phyloP scores from a whole-genome alignment of 108 stramenopile species.

The Nitzschia sp. region DNA sequence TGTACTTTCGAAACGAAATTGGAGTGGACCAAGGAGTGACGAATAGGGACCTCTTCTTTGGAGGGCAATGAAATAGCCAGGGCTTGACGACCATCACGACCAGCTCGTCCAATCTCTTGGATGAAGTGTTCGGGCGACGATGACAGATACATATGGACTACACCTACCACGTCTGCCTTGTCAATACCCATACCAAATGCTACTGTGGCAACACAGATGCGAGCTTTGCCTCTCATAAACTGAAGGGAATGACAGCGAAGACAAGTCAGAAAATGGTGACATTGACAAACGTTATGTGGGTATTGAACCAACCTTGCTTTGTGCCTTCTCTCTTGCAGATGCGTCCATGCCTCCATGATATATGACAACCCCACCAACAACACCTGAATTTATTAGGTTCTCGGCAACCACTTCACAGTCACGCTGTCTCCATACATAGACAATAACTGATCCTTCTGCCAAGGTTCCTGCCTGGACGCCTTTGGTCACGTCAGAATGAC shows the following conservation, averaged over 20 bases:
- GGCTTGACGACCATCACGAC: conserved; percentile 87
- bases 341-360: conserved; percentile 91
- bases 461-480: conserved; percentile 46
- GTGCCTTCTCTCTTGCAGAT: conserved; percentile 61
- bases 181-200: conserved; percentile 99
- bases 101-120: conserved; percentile 97
- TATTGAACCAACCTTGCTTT: conserved; percentile 59
- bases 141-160: conserved; percentile 86
- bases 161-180: conserved; percentile 87
- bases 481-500: not conserved
- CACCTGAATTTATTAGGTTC: conserved; percentile 55
- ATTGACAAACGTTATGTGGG: not conserved
- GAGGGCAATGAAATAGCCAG: conserved; percentile 76
- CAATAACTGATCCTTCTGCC: conserved; percentile 75
- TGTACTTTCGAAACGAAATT: conserved; percentile 68
- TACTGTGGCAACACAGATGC: conserved; percentile 91
- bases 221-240: conserved; percentile 85
- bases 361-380: conserved; percentile 67
- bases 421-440: conserved; percentile 89
- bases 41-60: conserved; percentile 62
- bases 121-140: conserved; percentile 91
- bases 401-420: conserved; percentile 88
- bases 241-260: conserved; percentile 13
- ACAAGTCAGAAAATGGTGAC: conserved; percentile 3
- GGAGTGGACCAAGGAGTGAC: conserved; percentile 78